Conservation (phyloP, 2,329 filamentous ascomycete species). For the Phialophora expanda region DNA sequence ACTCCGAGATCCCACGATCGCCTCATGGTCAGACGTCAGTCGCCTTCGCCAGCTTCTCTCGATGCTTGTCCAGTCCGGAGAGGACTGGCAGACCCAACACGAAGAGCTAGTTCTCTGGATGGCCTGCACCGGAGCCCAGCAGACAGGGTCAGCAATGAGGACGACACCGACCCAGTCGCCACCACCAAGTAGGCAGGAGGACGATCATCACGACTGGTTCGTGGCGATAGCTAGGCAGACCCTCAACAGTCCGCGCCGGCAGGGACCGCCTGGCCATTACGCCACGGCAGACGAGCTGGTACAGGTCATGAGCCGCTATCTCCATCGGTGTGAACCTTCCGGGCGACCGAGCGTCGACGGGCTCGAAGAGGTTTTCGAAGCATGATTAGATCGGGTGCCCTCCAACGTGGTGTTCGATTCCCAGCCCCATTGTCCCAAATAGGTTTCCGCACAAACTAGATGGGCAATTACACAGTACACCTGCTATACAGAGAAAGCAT, state of each 20-base stretch:
- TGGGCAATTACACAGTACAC: too few relatives aligned
- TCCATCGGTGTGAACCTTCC: constrained; percentile 24
- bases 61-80: constrained; percentile 3
- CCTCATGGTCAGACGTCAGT: constrained; percentile 16
- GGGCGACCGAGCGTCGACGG: constrained; percentile 18
- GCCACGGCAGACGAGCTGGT: constrained; percentile 12
- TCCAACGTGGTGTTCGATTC: neutral
- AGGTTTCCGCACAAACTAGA: neutral
- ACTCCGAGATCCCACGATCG: constrained; percentile 6
- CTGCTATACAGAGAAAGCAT: neutral
- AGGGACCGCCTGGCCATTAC: constrained; percentile 3
- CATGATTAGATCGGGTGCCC: neutral
- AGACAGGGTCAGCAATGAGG: neutral
- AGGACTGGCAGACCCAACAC: constrained; percentile 18
- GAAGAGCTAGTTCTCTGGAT: constrained; percentile 30
- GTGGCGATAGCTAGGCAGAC: constrained; percentile 17
- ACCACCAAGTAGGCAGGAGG: neutral
- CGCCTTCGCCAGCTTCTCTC: constrained; percentile 17
- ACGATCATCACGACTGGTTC: constrained; percentile 24
- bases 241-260: constrained; percentile 4
- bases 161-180: neutral
- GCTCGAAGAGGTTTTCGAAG: constrained; percentile 15
- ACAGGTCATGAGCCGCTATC: constrained; percentile 25
- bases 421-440: neutral
- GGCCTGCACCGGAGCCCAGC: constrained; percentile 23